Percentiles rank a stretch among this genome's conserved stretches.
Evolutionary conservation across 148 eudicot species (phyloP).

Genomic region (Rhododendron henanense): DNA sequence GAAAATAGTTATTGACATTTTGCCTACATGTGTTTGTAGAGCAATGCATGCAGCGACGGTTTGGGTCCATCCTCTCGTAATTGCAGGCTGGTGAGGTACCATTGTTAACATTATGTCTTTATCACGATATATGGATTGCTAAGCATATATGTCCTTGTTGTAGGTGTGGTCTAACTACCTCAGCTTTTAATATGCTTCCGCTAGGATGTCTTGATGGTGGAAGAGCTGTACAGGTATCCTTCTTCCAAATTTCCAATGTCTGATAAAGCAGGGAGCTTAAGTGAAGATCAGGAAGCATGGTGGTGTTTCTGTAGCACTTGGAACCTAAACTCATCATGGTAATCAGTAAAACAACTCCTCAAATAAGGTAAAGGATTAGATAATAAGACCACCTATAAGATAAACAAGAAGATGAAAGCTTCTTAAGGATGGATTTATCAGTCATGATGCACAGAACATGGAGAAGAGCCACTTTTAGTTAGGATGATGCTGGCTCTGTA

Average conservation of each 20-base stretch:
- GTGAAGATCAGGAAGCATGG: background rate
- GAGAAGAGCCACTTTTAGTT: background rate
- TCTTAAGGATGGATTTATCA: background rate
- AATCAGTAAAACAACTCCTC: background rate
- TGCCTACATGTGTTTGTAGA: slow-evolving; percentile 35
- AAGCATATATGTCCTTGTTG: slow-evolving; percentile 14
- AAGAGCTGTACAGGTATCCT: slow-evolving; percentile 84
- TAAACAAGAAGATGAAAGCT: background rate
- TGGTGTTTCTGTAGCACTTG: background rate
- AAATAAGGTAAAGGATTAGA: background rate
- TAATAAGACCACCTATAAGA: background rate
- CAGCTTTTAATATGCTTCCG: slow-evolving; percentile 98
- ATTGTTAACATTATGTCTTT: slow-evolving; percentile 12
- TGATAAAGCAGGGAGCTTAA: slow-evolving; percentile 3
- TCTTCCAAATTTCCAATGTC: background rate
- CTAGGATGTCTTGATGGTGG: slow-evolving; percentile 99
- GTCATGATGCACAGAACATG: slow-evolving; percentile 2
- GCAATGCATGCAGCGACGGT: slow-evolving; percentile 87
- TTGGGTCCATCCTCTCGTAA: slow-evolving; percentile 87
- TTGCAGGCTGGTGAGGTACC: slow-evolving; percentile 89
- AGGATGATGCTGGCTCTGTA: background rate
- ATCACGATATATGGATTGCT: background rate
- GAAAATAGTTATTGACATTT: slow-evolving; percentile 1
- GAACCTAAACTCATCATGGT: background rate
- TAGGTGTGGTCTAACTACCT: slow-evolving; percentile 98